These are phyloP conservation scores for Malus fusca DNA, from an alignment of 306 rosid genomes.

Conservation along the genomic window DNA sequence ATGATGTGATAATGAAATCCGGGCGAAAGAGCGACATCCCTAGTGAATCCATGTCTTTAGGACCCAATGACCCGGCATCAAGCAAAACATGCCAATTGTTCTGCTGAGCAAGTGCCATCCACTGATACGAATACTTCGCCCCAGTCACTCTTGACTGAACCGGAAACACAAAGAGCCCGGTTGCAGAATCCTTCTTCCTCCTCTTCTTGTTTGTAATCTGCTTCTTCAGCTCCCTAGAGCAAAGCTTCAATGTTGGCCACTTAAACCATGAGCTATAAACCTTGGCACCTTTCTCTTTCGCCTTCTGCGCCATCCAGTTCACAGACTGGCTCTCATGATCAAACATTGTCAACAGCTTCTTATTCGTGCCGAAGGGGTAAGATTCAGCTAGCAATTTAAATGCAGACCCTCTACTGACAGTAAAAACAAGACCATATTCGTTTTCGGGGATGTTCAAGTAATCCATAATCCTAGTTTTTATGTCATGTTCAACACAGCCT, in stretches of 20 bases:
- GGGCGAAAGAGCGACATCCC: slow-evolving; percentile 95
- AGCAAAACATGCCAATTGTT: slow-evolving; percentile 97
- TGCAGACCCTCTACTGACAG: slow-evolving; percentile 98
- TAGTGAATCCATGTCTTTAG: slow-evolving; percentile 98
- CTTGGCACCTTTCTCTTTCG: slow-evolving; percentile 89
- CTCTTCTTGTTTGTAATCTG: slow-evolving; percentile 72
- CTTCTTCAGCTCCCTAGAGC: slow-evolving; percentile 89
- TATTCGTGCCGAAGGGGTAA: slow-evolving; percentile 86
- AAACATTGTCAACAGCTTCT: slow-evolving; percentile 90
- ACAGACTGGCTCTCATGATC: slow-evolving; percentile 99
- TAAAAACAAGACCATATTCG: slow-evolving; percentile 94
- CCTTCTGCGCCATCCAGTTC: slow-evolving; percentile 94
- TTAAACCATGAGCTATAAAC: slow-evolving; percentile 87
- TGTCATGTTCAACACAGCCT: slow-evolving; percentile 80
- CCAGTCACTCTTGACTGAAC: slow-evolving; percentile 99
- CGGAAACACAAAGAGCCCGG: slow-evolving; percentile 91
- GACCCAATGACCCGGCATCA: slow-evolving; percentile 98
- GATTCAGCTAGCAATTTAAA: slow-evolving; percentile 85
- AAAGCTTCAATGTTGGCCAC: slow-evolving; percentile 95
- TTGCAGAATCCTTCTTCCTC: slow-evolving; percentile 91
- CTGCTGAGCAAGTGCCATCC: slow-evolving; percentile 99
- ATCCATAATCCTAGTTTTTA: slow-evolving; percentile 80
- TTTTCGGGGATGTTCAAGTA: slow-evolving; percentile 86
- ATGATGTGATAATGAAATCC: slow-evolving; percentile 84
- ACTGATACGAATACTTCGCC: slow-evolving; percentile 93